Evolutionary conservation across 345 rosid genomes (phyloP), one percentile per base, ranked within the genome.

Genomic region (Salix arbutifolia): DNA sequence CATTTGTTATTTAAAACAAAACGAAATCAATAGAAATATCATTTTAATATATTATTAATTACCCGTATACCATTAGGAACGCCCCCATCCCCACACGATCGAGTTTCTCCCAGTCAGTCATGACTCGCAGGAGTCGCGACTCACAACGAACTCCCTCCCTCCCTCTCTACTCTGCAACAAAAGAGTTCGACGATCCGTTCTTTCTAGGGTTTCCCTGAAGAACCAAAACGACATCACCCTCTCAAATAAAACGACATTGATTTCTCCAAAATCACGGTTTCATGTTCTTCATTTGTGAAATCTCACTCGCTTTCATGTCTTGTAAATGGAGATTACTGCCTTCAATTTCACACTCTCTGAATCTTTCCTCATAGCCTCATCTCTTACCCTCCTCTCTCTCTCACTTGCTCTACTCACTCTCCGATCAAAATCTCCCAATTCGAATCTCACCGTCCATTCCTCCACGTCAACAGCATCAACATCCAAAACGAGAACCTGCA

Each of bases 241-340:
- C 18, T 56, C 62, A n/a, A 52, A 31, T 33, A 65, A 64, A 3
- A 65, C 68, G 68, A n/a, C 68, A 30, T n/a, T 4, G 23, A 17
- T 31, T 31, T 19, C 76, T 66, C 30, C 58, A 0, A 18, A 68
- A 26, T 56, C 86, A 88, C 84, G 86, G 86, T 85, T 86, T 81
- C 74, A 82, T 88, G 84, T 70, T 73, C 70, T 38, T 26, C 58
- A 35, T 23, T 21, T 23, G 58, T 28, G 74, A 18, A 67, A 67
- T 42, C 42, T 18, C 13, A 35, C 6, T 78, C 76, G 87, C 83
- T 84, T 89, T 87, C 79, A 88, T 94, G 90, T 87, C 87, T 88
- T 68, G 58, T 85, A 76, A 86, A 88, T 91, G 91, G 91, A 86
- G 91, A 82, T 86, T 83, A 79, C 75, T 79, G 75, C 82, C 74